These are phyloP conservation scores for Rhodotorula sp. DNA, from an alignment of 1,284 basidiomycete species.

Conservation along the genomic window DNA sequence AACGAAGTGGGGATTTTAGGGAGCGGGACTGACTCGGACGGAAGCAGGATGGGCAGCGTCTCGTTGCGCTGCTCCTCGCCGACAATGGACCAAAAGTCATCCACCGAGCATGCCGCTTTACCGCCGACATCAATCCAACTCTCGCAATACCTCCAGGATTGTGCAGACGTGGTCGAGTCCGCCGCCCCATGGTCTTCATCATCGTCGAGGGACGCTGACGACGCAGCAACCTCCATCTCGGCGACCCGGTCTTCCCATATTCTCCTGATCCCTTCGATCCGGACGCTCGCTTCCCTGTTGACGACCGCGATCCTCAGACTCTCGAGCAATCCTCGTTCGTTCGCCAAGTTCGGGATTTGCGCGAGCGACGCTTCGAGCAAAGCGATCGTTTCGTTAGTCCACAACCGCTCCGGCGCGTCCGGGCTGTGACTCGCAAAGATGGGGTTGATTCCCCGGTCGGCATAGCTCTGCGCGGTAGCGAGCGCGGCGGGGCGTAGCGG, in stretches of 20 bases:
- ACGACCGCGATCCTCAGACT: constrained; percentile 64
- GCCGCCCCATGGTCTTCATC: constrained; percentile 46
- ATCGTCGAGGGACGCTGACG: not conserved
- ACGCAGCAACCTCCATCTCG: not conserved
- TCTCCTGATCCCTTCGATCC: constrained; percentile 69
- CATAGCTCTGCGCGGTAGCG: constrained; percentile 44
- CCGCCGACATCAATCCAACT: constrained; percentile 90
- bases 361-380: constrained; percentile 16
- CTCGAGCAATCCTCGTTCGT: constrained; percentile 54
- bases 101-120: constrained; percentile 66
- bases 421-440: constrained; percentile 46
- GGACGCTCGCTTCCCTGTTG: constrained; percentile 66
- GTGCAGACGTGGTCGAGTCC: constrained; percentile 27
- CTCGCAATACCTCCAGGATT: constrained; percentile 55
- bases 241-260: constrained; percentile 56
- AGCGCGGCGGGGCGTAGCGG: constrained; percentile 46
- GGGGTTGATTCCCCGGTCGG: constrained; percentile 47
- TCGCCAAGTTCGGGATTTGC: constrained; percentile 57
- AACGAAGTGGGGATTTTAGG: not conserved
- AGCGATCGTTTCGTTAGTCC: constrained; percentile 55
- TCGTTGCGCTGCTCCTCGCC: constrained; percentile 54
- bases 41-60: not conserved
- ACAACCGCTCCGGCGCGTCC: constrained; percentile 27
- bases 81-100: constrained; percentile 61
- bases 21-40: constrained; percentile 8